A percentile compares a stretch with the other conserved stretches of the same genome.
phyloP scores from a whole-genome alignment of 345 rosid species.

The Eucalyptus rudis region DNA sequence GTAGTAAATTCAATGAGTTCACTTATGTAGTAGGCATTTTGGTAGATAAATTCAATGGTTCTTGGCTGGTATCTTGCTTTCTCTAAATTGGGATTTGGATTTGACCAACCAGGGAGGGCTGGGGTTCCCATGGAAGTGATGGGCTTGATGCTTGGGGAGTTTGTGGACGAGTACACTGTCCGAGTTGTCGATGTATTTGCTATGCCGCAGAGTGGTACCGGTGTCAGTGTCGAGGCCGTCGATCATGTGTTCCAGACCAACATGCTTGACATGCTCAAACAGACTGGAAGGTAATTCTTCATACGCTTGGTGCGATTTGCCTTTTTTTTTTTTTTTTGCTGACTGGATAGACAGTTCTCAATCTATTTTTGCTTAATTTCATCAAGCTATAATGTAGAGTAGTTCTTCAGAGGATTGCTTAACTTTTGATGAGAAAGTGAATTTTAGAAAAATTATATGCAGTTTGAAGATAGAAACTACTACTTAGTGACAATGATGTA shows the following conservation, averaged over 20 bases:
- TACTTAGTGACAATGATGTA: not conserved
- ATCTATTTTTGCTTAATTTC: not conserved
- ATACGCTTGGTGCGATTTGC: not conserved
- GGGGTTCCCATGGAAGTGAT: conserved; percentile 99
- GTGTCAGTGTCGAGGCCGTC: conserved; percentile 98
- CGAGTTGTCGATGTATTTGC: conserved; percentile 98
- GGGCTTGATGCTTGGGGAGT: conserved; percentile 99
- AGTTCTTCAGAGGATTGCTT: not conserved
- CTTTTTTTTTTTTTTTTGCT: not conserved
- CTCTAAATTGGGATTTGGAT: not conserved
- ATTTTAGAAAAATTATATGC: not conserved
- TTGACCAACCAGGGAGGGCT: conserved; percentile 61
- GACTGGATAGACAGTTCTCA: not conserved
- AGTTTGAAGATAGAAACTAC: not conserved
- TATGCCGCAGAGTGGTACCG: conserved; percentile 99
- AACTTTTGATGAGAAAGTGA: not conserved
- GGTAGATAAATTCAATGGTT: not conserved
- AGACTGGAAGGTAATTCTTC: conserved; percentile 70
- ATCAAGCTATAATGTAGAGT: not conserved
- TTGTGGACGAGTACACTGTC: conserved; percentile 95
- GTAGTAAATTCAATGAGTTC: too few relatives aligned
- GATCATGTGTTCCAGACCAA: conserved; percentile 98
- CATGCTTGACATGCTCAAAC: conserved; percentile 99
- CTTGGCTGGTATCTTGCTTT: not conserved
- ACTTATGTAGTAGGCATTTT: too few relatives aligned